Percentiles rank a stretch among this genome's conserved stretches.
phyloP scores from a whole-genome alignment of 345 rosid species.

The Arabidopsis suecica region DNA sequence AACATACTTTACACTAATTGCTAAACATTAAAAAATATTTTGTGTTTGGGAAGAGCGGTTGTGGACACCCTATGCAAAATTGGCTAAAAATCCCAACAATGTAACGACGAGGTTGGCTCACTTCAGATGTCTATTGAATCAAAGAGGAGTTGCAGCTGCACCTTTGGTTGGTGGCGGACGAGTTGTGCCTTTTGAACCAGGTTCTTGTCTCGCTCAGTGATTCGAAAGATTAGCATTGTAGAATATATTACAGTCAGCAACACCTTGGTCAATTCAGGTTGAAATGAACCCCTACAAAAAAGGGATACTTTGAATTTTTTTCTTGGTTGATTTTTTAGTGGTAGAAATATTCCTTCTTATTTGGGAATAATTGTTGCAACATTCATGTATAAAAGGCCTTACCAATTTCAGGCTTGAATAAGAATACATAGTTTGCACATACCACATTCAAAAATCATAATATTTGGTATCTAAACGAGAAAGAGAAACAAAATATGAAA shows the following conservation, averaged over 20 bases:
- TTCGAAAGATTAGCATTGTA: not conserved
- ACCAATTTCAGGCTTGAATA: not conserved
- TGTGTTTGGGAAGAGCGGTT: slow-evolving; percentile 56
- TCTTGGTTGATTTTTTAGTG: slow-evolving; percentile 1
- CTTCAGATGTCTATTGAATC: slow-evolving; percentile 73
- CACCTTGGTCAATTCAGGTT: not conserved
- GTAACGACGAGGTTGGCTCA: slow-evolving; percentile 60
- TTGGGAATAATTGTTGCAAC: not conserved
- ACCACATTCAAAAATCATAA: too few relatives aligned
- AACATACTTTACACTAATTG: not conserved
- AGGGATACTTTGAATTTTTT: not conserved
- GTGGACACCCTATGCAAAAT: slow-evolving; percentile 65
- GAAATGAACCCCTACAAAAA: not conserved
- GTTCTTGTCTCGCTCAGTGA: slow-evolving; percentile 65
- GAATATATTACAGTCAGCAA: slow-evolving; percentile 10
- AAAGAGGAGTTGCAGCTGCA: slow-evolving; percentile 75
- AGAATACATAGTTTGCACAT: not conserved
- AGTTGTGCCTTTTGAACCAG: slow-evolving; percentile 58
- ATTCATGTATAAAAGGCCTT: not conserved
- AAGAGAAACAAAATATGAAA: too few relatives aligned
- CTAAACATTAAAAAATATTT: not conserved
- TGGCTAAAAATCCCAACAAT: slow-evolving; percentile 51
- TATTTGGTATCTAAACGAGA: not conserved
- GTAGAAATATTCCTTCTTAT: not conserved
- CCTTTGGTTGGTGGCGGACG: slow-evolving; percentile 61